Evolutionary conservation across 108 stramenopile genomes (phyloP), one percentile per base, ranked within the genome.

Genomic region (Pseudonitzschia delicatissima): DNA sequence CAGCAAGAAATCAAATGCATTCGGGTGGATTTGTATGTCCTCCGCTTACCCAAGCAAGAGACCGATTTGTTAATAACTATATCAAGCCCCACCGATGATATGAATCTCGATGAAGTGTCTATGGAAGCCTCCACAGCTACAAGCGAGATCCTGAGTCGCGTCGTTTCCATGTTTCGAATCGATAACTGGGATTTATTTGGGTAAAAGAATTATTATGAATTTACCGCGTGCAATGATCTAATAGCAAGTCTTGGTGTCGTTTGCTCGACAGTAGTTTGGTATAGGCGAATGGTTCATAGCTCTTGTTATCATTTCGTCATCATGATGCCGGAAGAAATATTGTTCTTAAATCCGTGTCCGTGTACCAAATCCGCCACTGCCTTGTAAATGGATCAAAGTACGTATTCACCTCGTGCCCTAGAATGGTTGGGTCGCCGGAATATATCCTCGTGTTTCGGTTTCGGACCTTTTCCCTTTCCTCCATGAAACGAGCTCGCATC

Each of bases 281-380:
- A n/a, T n/a, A n/a, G n/a, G n/a, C n/a, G n/a, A n/a, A n/a, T n/a
- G n/a, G n/a, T n/a, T n/a, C n/a, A n/a, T 20, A 34, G 40, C 40
- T 42, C 40, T 42, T 42, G 11, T 42, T 42, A 15, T 42, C 0
- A n/a, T 32, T 55, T 40, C 17, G 32, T 28, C 35, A 34, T 72
- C 40, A 48, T 44, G 50, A 72, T 57, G 69, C 65, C 5, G 67
- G 37, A 36, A 69, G 42, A 57, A 82, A 88, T 9, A 91, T 77
- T 31, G 74, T 67, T 62, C 81, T 48, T 48, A 92, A 77, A 37
- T 81, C 63, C 20, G 69, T 62, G 59, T 84, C 63, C 1, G 77
- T 86, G 63, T 87, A 90, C 92, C 92, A 93, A 57, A 86, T 69
- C 42, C 74, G 70, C 92, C 92, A 93, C 29, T 66, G 45, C n/a